Evolutionary conservation across 495 filamentous ascomycete species (phyloP).

Genomic region (Penicillium canariense): DNA sequence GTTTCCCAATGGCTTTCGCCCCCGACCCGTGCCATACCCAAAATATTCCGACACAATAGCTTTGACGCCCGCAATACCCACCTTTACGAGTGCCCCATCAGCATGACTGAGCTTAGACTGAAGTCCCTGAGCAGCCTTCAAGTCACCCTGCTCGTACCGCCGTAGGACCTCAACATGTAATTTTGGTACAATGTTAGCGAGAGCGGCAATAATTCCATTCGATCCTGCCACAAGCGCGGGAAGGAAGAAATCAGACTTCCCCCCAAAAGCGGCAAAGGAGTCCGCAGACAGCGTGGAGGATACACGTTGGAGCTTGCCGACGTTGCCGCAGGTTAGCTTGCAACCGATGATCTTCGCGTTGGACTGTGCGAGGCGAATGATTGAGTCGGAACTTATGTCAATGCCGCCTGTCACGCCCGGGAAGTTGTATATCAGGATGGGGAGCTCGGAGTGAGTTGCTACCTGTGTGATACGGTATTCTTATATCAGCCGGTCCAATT

Average conservation of each 20-base stretch:
- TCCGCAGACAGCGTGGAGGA: not conserved
- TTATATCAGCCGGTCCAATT: not conserved
- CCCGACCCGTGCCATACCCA: not conserved
- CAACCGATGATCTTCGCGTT: not conserved
- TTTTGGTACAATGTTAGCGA: not conserved
- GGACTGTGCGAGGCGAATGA: slow-evolving; percentile 51
- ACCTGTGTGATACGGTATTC: slow-evolving; percentile 51
- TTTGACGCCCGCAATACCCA: not conserved
- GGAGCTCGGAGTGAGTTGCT: slow-evolving; percentile 67
- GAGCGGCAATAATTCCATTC: not conserved
- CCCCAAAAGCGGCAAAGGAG: not conserved
- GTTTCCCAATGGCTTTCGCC: not conserved
- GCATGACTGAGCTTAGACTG: not conserved
- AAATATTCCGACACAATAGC: not conserved
- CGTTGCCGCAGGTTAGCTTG: slow-evolving; percentile 14
- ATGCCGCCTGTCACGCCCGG: slow-evolving; percentile 68
- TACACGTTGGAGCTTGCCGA: slow-evolving; percentile 17
- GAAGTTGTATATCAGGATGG: slow-evolving; percentile 81
- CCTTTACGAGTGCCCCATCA: not conserved
- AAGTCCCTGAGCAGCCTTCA: not conserved
- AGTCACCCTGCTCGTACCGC: not conserved
- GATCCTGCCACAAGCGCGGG: not conserved
- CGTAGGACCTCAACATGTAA: not conserved
- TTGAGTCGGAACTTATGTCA: slow-evolving; percentile 68
- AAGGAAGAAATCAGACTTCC: not conserved